Percentiles rank a stretch among this genome's conserved stretches.
Conservation (phyloP, 768 basidiomycete species). For the Leccinum arenicola region DNA sequence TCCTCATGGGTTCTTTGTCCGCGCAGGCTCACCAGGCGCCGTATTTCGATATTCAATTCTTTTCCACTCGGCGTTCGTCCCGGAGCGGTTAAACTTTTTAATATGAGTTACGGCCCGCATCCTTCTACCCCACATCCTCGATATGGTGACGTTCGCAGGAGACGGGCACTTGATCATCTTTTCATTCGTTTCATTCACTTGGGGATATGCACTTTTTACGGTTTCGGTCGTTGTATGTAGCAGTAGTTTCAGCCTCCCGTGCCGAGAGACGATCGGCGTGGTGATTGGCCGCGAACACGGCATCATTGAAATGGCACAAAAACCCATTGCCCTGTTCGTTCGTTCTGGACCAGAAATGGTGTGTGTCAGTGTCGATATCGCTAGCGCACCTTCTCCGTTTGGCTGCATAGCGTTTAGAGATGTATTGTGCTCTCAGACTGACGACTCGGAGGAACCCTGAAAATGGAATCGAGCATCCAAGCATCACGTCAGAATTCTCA, state of each 20-base stretch:
- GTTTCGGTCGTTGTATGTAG: neutral
- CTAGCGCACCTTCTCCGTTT: neutral
- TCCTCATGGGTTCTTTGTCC: no score
- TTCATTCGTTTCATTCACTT: neutral
- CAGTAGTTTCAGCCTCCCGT: neutral
- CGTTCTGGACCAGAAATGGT: conserved; percentile 3
- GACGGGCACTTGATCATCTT: neutral
- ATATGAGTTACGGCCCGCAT: conserved; percentile 21
- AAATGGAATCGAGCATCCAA: conserved; percentile 5
- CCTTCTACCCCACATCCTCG: conserved; percentile 16
- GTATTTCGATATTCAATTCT: neutral
- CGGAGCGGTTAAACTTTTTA: conserved; percentile 24
- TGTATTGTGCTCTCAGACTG: neutral
- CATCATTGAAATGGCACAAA: neutral
- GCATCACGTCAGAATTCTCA: neutral
- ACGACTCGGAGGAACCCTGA: neutral
- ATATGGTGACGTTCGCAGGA: conserved; percentile 3
- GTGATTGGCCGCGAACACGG: neutral
- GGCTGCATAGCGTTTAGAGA: conserved; percentile 14
- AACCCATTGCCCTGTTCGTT: conserved; percentile 11
- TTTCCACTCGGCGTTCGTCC: neutral
- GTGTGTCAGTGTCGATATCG: conserved; percentile 5
- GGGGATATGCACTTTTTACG: neutral
- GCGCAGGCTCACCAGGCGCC: neutral
- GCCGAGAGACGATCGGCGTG: neutral